Conservation (phyloP, 768 basidiomycete species). For the Lentinula detonsa region DNA sequence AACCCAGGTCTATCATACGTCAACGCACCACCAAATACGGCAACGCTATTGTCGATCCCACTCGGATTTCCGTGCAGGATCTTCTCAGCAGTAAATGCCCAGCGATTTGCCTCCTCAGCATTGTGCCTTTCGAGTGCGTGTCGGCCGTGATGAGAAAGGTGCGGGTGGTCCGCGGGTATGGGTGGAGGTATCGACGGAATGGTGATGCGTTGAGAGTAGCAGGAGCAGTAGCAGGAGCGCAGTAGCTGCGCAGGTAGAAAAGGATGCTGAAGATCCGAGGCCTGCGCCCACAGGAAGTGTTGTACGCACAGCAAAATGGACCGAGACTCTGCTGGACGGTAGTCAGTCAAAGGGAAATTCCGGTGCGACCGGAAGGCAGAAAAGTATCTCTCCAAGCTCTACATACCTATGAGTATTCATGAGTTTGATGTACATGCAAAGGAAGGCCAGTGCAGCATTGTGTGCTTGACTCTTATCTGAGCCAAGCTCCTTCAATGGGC, state of each 20-base stretch:
- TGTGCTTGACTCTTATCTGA: constrained; percentile 31
- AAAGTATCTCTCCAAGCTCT: background rate
- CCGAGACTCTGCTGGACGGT: constrained; percentile 48
- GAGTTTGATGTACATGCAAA: constrained; percentile 90
- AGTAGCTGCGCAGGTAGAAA: constrained; percentile 81
- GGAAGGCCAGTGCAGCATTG: constrained; percentile 60
- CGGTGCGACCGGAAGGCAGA: background rate
- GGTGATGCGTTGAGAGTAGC: constrained; percentile 51
- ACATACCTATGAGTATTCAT: constrained; percentile 53
- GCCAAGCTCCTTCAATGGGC: constrained; percentile 30
- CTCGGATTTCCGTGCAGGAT: constrained; percentile 96
- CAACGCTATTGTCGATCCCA: constrained; percentile 94
- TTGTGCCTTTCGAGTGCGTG: constrained; percentile 54
- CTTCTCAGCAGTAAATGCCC: constrained; percentile 97
- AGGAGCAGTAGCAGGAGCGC: constrained; percentile 59
- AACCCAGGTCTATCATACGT: constrained; percentile 82
- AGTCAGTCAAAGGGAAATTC: constrained; percentile 2
- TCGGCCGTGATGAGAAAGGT: constrained; percentile 60
- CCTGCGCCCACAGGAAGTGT: constrained; percentile 87
- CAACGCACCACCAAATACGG: constrained; percentile 88
- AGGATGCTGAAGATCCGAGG: constrained; percentile 95
- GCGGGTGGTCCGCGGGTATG: constrained; percentile 46
- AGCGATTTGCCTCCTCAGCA: constrained; percentile 82
- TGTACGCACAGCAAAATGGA: constrained; percentile 44
- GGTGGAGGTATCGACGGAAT: constrained; percentile 46